phyloP scores from a whole-genome alignment of 495 filamentous ascomycete genomes.

The Podospora pseudopauciseta region DNA sequence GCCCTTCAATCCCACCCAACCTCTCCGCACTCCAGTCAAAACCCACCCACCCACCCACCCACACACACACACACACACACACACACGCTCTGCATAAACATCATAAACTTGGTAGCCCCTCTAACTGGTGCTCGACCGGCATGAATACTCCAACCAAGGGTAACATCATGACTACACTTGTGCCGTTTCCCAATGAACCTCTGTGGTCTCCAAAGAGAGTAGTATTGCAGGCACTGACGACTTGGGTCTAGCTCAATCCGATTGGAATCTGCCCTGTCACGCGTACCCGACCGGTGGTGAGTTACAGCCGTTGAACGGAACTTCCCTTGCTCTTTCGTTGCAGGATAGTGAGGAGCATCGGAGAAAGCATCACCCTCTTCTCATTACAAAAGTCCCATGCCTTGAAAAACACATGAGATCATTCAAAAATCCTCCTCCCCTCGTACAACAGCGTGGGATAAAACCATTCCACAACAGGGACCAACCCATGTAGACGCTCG shows the following conservation, averaged over 20 bases:
- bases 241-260: background rate
- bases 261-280: background rate
- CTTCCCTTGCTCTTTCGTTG: background rate
- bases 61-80: too few relatives aligned
- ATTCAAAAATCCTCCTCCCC: background rate
- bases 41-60: too few relatives aligned
- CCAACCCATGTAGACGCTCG: background rate
- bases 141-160: background rate
- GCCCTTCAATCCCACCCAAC: conserved; percentile 4
- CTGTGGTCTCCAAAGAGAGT: background rate
- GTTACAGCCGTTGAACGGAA: background rate
- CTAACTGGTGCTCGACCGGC: background rate
- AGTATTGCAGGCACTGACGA: background rate
- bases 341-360: background rate
- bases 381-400: background rate
- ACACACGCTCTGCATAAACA: background rate
- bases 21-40: background rate
- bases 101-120: background rate
- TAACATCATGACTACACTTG: background rate
- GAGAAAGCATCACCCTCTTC: background rate
- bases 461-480: background rate
- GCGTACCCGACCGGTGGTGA: background rate
- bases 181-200: background rate
- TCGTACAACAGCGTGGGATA: background rate
- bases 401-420: background rate